A percentile compares a stretch with the other conserved stretches of the same genome.
Conservation (phyloP, 176 grass and related monocot genomes). For the Stipa capillata region DNA sequence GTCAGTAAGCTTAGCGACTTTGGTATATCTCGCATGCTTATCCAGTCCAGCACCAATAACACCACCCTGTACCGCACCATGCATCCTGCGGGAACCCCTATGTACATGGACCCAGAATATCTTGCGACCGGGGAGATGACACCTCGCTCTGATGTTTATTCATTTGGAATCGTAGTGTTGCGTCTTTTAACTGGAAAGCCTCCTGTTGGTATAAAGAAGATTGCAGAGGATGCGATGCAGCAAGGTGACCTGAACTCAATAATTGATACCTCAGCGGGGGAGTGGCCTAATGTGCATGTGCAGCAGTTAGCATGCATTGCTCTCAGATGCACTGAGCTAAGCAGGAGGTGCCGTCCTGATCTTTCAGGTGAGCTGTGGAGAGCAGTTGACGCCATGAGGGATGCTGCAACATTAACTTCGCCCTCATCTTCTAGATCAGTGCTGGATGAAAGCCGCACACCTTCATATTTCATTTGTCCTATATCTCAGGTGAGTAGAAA, state of each 20-base stretch:
- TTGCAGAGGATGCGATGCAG: slow-evolving; percentile 31
- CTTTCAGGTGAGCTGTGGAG: slow-evolving; percentile 23
- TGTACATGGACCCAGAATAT: slow-evolving; percentile 44
- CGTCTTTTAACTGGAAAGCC: slow-evolving; percentile 30
- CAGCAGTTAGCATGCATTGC: slow-evolving; percentile 28
- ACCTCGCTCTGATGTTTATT: slow-evolving; percentile 35
- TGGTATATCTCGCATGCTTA: slow-evolving; percentile 30
- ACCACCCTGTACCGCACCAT: slow-evolving; percentile 34
- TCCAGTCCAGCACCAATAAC: slow-evolving; percentile 31
- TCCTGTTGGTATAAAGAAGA: slow-evolving; percentile 32
- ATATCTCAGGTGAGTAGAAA: slow-evolving; percentile 27
- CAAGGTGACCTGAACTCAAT: slow-evolving; percentile 17
- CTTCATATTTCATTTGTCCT: slow-evolving; percentile 31
- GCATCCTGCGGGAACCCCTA: slow-evolving; percentile 27
- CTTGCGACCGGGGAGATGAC: slow-evolving; percentile 34
- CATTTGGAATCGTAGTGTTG: slow-evolving; percentile 36
- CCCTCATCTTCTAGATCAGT: slow-evolving; percentile 27
- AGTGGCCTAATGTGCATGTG: slow-evolving; percentile 6
- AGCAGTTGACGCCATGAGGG: slow-evolving; percentile 14
- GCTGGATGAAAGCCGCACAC: neutral
- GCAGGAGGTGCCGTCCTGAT: slow-evolving; percentile 28
- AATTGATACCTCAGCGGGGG: slow-evolving; percentile 27
- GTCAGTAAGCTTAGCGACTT: slow-evolving; percentile 44
- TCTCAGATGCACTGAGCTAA: slow-evolving; percentile 28
- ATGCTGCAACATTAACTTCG: neutral